These are phyloP conservation scores for Digitaria exilis DNA, from an alignment of 202 grass and related monocot species.

Conservation along the genomic window DNA sequence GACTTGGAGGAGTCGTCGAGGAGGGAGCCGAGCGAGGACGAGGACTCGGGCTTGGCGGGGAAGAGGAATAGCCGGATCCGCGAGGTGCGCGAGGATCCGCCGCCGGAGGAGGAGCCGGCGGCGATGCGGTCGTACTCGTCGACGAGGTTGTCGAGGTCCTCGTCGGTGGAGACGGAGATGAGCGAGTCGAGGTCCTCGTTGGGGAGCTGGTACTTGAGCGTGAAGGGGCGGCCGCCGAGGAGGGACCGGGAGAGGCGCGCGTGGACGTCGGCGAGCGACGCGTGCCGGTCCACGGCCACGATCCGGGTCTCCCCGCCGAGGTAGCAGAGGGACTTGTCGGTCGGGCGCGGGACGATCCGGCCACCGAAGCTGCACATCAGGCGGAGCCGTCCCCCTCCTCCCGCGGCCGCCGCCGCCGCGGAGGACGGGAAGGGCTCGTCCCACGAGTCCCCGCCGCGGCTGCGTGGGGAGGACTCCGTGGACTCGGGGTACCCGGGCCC, in stretches of 20 bases:
- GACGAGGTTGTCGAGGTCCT: constrained; percentile 96
- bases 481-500: constrained; percentile 73
- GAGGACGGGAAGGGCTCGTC: constrained; percentile 73
- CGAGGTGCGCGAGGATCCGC: constrained; percentile 64
- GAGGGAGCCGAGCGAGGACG: constrained; percentile 86
- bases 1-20: constrained; percentile 93
- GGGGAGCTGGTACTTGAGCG: constrained; percentile 98
- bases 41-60: constrained; percentile 73
- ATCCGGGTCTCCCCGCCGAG: constrained; percentile 91
- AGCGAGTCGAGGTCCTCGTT: constrained; percentile 98
- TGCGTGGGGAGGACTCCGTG: constrained; percentile 84
- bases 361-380: constrained; percentile 98
- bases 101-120: constrained; percentile 33
- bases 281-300: constrained; percentile 76
- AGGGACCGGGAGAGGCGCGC: constrained; percentile 76
- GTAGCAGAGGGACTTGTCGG: constrained; percentile 93
- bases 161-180: constrained; percentile 94
- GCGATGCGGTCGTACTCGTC: constrained; percentile 98
- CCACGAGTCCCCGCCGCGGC: constrained; percentile 96
- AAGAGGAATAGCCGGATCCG: constrained; percentile 98
- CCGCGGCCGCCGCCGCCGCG: constrained; percentile 30
- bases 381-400: constrained; percentile 55
- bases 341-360: constrained; percentile 86
- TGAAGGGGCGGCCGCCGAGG: constrained; percentile 65
- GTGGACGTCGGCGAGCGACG: constrained; percentile 76